Conservation (phyloP, 768 basidiomycete genomes). For the Boletus eberwhitei region DNA sequence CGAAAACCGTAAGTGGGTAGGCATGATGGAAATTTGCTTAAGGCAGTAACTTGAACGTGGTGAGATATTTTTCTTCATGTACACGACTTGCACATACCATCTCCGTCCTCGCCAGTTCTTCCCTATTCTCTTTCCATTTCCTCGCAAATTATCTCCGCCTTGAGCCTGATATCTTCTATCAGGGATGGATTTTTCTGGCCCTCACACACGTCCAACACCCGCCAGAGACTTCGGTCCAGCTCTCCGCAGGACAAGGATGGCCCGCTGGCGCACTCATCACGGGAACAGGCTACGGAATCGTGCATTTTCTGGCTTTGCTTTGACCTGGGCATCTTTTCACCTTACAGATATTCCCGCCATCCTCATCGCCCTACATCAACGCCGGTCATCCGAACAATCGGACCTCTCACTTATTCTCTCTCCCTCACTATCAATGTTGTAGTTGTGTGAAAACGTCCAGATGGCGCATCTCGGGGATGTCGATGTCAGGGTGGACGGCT, state of each 20-base stretch:
- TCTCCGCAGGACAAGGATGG: slow-evolving; percentile 28
- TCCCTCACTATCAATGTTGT: slow-evolving; percentile 27
- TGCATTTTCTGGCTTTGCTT: slow-evolving; percentile 27
- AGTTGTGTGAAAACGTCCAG: not conserved
- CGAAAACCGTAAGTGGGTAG: too few relatives aligned
- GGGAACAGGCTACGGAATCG: slow-evolving; percentile 27
- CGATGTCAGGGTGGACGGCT: not conserved
- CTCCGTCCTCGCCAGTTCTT: not conserved
- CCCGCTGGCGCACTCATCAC: slow-evolving; percentile 26
- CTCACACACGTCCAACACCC: slow-evolving; percentile 17
- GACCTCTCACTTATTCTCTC: slow-evolving; percentile 26
- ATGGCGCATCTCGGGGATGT: not conserved
- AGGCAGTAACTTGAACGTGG: too few relatives aligned
- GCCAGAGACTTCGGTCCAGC: slow-evolving; percentile 11
- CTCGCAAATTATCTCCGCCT: too few relatives aligned
- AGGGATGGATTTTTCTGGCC: slow-evolving; percentile 9
- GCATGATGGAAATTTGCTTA: too few relatives aligned
- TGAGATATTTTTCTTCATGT: too few relatives aligned
- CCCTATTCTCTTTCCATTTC: too few relatives aligned
- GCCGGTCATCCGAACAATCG: slow-evolving; percentile 17
- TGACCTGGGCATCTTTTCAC: slow-evolving; percentile 25
- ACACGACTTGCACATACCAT: too few relatives aligned
- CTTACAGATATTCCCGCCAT: slow-evolving; percentile 22
- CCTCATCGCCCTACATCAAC: slow-evolving; percentile 22
- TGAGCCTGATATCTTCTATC: not conserved